Evolutionary conservation across 2,329 filamentous ascomycete genomes (phyloP), one percentile per base, ranked within the genome.

Genomic region (Domatiomyces catenatus): DNA sequence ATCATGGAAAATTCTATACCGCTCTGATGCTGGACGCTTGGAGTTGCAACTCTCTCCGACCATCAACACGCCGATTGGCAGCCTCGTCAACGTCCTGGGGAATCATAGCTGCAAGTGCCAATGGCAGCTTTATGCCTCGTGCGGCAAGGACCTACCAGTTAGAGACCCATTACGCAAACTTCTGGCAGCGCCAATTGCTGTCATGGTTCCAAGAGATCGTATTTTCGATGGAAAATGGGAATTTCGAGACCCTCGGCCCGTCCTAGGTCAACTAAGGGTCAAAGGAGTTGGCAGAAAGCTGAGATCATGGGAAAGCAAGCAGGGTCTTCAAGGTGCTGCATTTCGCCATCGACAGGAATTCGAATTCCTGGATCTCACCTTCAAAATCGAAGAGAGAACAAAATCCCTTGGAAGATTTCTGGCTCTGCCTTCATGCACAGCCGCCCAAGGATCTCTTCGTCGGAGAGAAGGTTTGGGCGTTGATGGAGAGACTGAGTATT

Each of bases 91-190:
- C 5, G 2, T 39, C 10, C 32, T 39, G 32, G 32, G 10, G 5
- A 12, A 39, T 15, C 32, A 39, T 39, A 15, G 32, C 15, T 39
- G 32, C 10, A 39, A 39, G 12, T 39, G 32, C 12, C 32, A 39
- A 49, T 79, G 77, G 74, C 62, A 67, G 0, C 53, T 79, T 3
- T 76, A 68, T 55, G 68, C 70, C 10, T 71, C 69, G 36, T 63
- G 71, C n/a, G 60, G 65, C 0, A 49, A 57, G 3, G 54, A 60
- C 12, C 61, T 69, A 26, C 65, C 69, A 1, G 63, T 65, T 0
- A 64, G 67, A 22, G 69, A 66, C 48, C 50, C 60, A 1, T 54
- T 71, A 18, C 64, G 75, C 26, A 66, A 70, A 48, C 61, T 72
- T 0, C 61, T 75, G 2, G 59, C 59, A 2, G 66, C 66, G 42